Evolutionary conservation across 768 basidiomycete species (phyloP).

Genomic region (Lactarius hengduanensis): DNA sequence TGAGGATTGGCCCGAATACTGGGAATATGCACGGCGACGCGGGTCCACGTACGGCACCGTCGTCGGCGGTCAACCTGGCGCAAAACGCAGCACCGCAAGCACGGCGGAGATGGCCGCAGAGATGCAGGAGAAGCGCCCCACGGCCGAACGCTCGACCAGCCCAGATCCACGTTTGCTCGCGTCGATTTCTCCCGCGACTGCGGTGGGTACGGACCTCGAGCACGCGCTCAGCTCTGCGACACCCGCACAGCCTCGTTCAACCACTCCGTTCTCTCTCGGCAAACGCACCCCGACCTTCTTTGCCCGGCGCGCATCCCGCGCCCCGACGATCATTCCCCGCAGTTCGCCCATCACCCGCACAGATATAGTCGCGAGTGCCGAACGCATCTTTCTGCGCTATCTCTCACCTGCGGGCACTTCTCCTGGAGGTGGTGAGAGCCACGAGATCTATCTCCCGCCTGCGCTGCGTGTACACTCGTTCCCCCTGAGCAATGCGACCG

Average conservation of each 20-base stretch:
- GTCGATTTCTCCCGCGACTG: constrained; percentile 50
- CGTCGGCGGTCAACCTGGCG: constrained; percentile 62
- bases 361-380: constrained; percentile 90
- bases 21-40: constrained; percentile 87
- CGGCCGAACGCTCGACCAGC: constrained; percentile 55
- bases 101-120: constrained; percentile 66
- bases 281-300: constrained; percentile 76
- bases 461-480: constrained; percentile 89
- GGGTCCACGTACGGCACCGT: constrained; percentile 94
- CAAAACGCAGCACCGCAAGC: constrained; percentile 80
- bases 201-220: constrained; percentile 40
- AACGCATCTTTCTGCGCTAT: constrained; percentile 95
- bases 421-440: constrained; percentile 81
- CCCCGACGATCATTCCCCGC: constrained; percentile 92
- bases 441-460: constrained; percentile 97
- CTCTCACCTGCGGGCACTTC: constrained; percentile 78
- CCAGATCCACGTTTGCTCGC: constrained; percentile 43
- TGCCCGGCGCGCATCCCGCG: constrained; percentile 76
- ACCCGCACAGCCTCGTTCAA: constrained; percentile 52
- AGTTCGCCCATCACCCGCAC: constrained; percentile 85
- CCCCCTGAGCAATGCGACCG: constrained; percentile 78
- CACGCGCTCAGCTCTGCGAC: constrained; percentile 32
- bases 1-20: constrained; percentile 99
- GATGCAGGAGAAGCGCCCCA: constrained; percentile 63
- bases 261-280: constrained; percentile 77